Evolutionary conservation across 139 green algal species (phyloP).

Genomic region (Auxenochlorella pyrenoidosa): DNA sequence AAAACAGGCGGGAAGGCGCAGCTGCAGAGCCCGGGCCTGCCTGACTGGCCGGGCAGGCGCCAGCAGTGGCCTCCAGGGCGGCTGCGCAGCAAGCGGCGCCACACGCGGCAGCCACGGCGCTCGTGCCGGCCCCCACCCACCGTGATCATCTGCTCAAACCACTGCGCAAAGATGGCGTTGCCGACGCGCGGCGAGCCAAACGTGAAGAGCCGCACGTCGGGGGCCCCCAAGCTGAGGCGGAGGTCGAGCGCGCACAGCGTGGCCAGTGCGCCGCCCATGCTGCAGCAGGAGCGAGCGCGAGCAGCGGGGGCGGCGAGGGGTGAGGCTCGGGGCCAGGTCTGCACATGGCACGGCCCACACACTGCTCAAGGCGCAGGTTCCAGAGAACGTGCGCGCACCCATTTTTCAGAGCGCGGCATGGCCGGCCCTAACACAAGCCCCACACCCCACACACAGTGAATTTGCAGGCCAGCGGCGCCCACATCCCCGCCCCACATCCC

Average conservation of each 20-base stretch:
- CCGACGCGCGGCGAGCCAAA: slow-evolving; percentile 89
- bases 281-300: background rate
- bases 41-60: no score
- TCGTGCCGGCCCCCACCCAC: background rate
- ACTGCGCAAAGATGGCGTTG: slow-evolving; percentile 77
- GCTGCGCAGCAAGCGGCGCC: no score
- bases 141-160: slow-evolving; percentile 54
- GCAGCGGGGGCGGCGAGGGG: background rate
- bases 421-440: no score
- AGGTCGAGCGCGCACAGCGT: slow-evolving; percentile 68
- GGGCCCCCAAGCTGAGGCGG: slow-evolving; percentile 30
- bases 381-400: no score
- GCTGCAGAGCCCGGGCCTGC: no score
- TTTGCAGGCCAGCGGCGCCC: no score
- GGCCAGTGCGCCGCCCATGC: slow-evolving; percentile 70
- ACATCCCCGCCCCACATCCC: background rate
- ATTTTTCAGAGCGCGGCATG: no score
- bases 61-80: no score
- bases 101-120: no score
- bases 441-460: no score
- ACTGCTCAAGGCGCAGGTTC: no score
- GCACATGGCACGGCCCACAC: background rate
- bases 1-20: no score
- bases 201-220: slow-evolving; percentile 69
- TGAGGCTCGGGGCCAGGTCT: background rate